These are phyloP conservation scores for Leccinum obscurum DNA, from an alignment of 768 basidiomycete species.

Conservation along the genomic window DNA sequence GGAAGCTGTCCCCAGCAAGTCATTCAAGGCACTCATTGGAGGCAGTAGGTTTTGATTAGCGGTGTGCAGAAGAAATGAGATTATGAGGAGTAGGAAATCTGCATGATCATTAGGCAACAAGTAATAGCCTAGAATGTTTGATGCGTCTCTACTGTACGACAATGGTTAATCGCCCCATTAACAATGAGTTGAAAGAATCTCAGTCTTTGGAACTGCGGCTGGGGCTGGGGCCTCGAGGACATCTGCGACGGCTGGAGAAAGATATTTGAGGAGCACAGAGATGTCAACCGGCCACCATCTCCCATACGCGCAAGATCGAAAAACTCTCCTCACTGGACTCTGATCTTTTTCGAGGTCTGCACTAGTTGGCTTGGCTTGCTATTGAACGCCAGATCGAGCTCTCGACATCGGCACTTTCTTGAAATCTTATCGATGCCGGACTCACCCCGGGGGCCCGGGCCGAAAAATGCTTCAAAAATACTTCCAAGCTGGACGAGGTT, in stretches of 20 bases:
- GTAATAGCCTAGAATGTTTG: no score
- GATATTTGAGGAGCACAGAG: constrained; percentile 22
- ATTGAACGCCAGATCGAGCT: neutral
- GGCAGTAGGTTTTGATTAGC: no score
- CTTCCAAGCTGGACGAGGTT: neutral
- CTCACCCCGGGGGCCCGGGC: neutral
- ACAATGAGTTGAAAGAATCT: neutral
- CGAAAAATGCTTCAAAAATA: neutral
- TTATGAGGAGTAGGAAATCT: no score
- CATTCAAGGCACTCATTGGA: no score
- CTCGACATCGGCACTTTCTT: neutral
- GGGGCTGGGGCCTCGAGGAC: constrained; percentile 9
- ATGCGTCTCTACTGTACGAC: no score
- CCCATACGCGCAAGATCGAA: neutral
- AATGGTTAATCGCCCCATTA: neutral
- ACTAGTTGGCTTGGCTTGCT: neutral
- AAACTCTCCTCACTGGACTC: constrained; percentile 12
- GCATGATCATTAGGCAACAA: no score
- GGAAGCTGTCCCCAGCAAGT: no score
- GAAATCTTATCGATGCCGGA: neutral
- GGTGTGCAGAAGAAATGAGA: no score
- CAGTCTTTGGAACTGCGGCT: constrained; percentile 1
- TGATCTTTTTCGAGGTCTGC: neutral
- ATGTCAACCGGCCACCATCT: constrained; percentile 17
- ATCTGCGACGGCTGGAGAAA: constrained; percentile 24